phyloP scores from a whole-genome alignment of 2,329 filamentous ascomycete genomes.

The Aspergillus clavatus region DNA sequence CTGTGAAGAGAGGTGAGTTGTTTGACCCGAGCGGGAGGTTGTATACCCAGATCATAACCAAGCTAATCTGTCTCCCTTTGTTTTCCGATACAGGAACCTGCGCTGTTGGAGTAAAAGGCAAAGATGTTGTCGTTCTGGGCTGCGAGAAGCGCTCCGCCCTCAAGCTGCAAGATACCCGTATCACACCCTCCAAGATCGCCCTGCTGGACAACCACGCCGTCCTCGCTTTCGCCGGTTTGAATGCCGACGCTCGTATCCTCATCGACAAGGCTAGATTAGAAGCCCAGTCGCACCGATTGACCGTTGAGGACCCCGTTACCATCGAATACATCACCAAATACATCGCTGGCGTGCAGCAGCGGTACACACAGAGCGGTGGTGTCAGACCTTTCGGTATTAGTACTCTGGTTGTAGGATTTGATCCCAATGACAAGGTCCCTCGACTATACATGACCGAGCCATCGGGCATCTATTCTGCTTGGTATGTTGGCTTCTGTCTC shows the following conservation, averaged over 20 bases:
- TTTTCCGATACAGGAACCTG: slow-evolving; percentile 67
- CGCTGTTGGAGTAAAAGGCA: slow-evolving; percentile 94
- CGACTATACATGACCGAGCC: slow-evolving; percentile 97
- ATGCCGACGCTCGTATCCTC: slow-evolving; percentile 95
- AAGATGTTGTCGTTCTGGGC: slow-evolving; percentile 88
- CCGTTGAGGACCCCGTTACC: slow-evolving; percentile 92
- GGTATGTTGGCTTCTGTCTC: slow-evolving; percentile 55
- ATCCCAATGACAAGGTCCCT: slow-evolving; percentile 82
- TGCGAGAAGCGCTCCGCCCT: slow-evolving; percentile 99
- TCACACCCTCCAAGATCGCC: slow-evolving; percentile 97
- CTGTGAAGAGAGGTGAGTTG: slow-evolving; percentile 84
- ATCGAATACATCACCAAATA: slow-evolving; percentile 99
- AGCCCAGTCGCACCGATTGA: slow-evolving; percentile 93
- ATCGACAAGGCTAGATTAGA: slow-evolving; percentile 97
- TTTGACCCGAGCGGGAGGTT: slow-evolving; percentile 9
- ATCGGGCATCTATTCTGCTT: slow-evolving; percentile 98
- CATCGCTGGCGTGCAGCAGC: slow-evolving; percentile 93
- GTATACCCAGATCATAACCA: slow-evolving; percentile 18
- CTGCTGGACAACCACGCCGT: slow-evolving; percentile 94
- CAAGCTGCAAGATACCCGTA: slow-evolving; percentile 98
- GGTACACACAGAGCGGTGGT: slow-evolving; percentile 98
- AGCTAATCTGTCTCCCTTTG: slow-evolving; percentile 12
- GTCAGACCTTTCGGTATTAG: slow-evolving; percentile 98
- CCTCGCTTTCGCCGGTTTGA: slow-evolving; percentile 93
- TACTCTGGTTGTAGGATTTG: slow-evolving; percentile 97